Percentiles rank a stretch among this genome's conserved stretches.
phyloP scores from a whole-genome alignment of 495 filamentous ascomycete species.

The Bacidia rubella region DNA sequence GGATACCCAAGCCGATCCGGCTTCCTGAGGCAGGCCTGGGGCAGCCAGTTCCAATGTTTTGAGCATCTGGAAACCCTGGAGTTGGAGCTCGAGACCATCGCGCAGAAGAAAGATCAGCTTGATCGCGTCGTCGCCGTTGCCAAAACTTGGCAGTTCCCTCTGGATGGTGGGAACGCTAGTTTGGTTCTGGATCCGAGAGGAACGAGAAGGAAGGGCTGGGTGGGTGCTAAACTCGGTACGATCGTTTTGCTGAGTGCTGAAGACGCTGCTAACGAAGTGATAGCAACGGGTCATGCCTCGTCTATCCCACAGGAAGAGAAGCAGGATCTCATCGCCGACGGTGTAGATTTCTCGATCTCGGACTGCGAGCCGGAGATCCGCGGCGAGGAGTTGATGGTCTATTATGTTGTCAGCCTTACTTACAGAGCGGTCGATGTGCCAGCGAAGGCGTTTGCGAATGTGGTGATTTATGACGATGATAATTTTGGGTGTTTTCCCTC shows the following conservation, averaged over 20 bases:
- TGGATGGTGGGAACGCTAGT: slow-evolving; percentile 2
- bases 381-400: neutral
- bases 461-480: no score
- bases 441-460: no score
- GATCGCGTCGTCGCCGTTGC: slow-evolving; percentile 13
- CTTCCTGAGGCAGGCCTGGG: neutral
- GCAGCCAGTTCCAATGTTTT: slow-evolving; percentile 12
- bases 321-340: neutral
- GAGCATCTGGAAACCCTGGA: slow-evolving; percentile 14
- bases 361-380: neutral
- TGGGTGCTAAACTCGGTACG: slow-evolving; percentile 7
- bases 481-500: no score
- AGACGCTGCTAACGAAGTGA: neutral
- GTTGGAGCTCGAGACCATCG: slow-evolving; percentile 22
- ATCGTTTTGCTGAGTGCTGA: neutral
- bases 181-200: slow-evolving; percentile 8
- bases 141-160: slow-evolving; percentile 9
- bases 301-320: neutral
- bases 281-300: neutral
- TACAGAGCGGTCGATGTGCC: no score
- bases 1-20: neutral
- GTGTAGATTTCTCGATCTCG: neutral
- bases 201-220: slow-evolving; percentile 8
- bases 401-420: neutral
- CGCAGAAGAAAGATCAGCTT: slow-evolving; percentile 14